Evolutionary conservation across 345 rosid species (phyloP).

Genomic region (Pistacia atlantica): DNA sequence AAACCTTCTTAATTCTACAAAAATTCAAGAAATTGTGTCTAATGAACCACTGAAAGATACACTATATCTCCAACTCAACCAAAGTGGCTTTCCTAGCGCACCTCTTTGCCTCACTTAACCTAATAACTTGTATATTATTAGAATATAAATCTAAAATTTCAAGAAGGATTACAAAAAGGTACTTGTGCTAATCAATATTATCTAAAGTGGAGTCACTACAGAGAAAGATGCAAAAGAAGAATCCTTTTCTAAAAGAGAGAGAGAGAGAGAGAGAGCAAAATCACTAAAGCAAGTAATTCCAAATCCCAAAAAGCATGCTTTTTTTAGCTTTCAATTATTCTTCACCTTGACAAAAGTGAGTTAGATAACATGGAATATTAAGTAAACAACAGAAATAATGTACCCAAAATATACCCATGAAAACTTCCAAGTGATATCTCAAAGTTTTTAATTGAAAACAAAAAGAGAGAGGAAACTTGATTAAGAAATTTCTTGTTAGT

Average conservation of each 20-base stretch:
- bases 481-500: no score
- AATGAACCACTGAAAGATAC: background rate
- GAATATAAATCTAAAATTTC: background rate
- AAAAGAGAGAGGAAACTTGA: background rate
- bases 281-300: conserved; percentile 9
- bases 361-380: background rate
- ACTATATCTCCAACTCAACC: background rate
- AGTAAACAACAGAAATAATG: background rate
- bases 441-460: background rate
- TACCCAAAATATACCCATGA: background rate
- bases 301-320: background rate
- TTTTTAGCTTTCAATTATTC: conserved; percentile 4
- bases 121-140: background rate
- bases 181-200: conserved; percentile 11
- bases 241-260: conserved; percentile 18
- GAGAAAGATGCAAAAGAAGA: conserved; percentile 33
- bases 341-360: background rate
- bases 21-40: background rate
- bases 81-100: background rate
- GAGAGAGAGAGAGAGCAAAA: conserved; percentile 24
- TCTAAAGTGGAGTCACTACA: conserved; percentile 17
- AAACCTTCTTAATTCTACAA: background rate
- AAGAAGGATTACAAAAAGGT: background rate
- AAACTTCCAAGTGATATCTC: background rate
- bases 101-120: background rate